Percentiles rank a stretch among this genome's conserved stretches.
Evolutionary conservation across 257 asterid genomes (phyloP).

Genomic region (Craterostigma plantagineum): DNA sequence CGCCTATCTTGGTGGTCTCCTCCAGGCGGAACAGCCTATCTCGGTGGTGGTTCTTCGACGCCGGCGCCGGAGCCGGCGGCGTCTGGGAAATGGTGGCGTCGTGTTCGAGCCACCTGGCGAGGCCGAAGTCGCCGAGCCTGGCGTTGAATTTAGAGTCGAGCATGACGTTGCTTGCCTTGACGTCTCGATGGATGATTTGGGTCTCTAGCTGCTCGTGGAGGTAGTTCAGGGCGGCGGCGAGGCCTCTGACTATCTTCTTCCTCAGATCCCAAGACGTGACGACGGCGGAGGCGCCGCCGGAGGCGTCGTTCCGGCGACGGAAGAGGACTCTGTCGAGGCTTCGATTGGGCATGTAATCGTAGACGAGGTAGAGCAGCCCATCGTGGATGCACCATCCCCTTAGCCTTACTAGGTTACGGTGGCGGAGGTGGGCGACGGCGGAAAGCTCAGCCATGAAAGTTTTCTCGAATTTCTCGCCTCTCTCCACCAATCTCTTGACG

Average conservation of each 20-base stretch:
- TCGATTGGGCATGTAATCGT: slow-evolving; percentile 91
- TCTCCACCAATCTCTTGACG: slow-evolving; percentile 69
- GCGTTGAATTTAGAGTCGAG: slow-evolving; percentile 78
- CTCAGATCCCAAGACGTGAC: slow-evolving; percentile 31
- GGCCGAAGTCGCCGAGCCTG: slow-evolving; percentile 72
- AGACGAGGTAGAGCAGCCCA: slow-evolving; percentile 56
- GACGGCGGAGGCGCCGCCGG: slow-evolving; percentile 10
- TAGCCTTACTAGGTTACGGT: slow-evolving; percentile 73
- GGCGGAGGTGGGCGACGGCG: slow-evolving; percentile 98
- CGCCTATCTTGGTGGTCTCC: slow-evolving; percentile 65
- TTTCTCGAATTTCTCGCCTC: slow-evolving; percentile 65
- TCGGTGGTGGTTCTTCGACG: slow-evolving; percentile 14
- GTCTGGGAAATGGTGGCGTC: slow-evolving; percentile 14
- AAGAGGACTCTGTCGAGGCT: slow-evolving; percentile 77
- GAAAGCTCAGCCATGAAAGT: slow-evolving; percentile 77
- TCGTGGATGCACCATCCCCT: slow-evolving; percentile 89
- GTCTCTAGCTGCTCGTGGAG: slow-evolving; percentile 83
- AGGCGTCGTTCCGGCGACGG: slow-evolving; percentile 10
- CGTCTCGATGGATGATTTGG: slow-evolving; percentile 85
- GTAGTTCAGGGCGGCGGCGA: slow-evolving; percentile 59
- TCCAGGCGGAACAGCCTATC: slow-evolving; percentile 21
- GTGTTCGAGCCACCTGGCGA: slow-evolving; percentile 91
- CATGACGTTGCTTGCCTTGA: slow-evolving; percentile 87
- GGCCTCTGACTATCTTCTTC: slow-evolving; percentile 41
- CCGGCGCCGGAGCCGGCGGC: slow-evolving; percentile 18